Evolutionary conservation across 139 green algal species (phyloP).

Genomic region (Choricystis sp.): DNA sequence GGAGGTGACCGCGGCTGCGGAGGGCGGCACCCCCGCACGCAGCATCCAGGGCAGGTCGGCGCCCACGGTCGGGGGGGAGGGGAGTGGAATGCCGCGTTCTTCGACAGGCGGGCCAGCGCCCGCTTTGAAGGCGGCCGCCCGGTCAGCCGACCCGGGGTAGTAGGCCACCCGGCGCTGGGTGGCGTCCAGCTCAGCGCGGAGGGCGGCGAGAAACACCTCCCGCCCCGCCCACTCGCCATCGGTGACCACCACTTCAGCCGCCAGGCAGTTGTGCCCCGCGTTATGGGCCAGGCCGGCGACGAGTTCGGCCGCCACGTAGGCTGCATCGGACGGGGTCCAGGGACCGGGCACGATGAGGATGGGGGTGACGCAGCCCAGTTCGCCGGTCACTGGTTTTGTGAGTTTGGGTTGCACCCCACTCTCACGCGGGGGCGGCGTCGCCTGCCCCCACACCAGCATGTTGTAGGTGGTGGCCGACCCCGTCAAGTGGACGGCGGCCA

Average conservation of each 20-base stretch:
- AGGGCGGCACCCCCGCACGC: not conserved
- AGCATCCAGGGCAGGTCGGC: not conserved
- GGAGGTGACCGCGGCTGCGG: not conserved
- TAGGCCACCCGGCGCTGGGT: conserved; percentile 13
- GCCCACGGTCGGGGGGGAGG: not conserved
- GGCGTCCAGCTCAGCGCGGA: conserved; percentile 8
- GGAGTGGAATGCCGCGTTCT: no score
- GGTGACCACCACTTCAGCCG: conserved; percentile 20
- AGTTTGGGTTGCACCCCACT: not conserved
- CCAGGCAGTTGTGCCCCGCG: conserved; percentile 1
- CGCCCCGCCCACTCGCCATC: conserved; percentile 16
- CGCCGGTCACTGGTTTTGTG: conserved; percentile 6
- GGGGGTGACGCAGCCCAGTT: conserved; percentile 21
- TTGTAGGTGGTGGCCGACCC: conserved; percentile 19
- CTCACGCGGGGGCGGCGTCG: conserved; percentile 16
- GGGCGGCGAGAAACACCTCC: conserved; percentile 11
- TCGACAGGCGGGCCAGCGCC: no score
- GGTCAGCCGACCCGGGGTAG: conserved; percentile 13
- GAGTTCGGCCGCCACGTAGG: not conserved
- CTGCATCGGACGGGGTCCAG: conserved; percentile 10
- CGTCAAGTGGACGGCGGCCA: conserved; percentile 17
- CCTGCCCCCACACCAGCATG: conserved; percentile 19
- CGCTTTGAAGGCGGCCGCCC: not conserved
- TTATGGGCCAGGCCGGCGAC: not conserved
- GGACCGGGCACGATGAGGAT: conserved; percentile 10